A percentile compares a stretch with the other conserved stretches of the same genome.
phyloP scores from a whole-genome alignment of 805 yeast genomes.

The Kodamaea fukazawae region DNA sequence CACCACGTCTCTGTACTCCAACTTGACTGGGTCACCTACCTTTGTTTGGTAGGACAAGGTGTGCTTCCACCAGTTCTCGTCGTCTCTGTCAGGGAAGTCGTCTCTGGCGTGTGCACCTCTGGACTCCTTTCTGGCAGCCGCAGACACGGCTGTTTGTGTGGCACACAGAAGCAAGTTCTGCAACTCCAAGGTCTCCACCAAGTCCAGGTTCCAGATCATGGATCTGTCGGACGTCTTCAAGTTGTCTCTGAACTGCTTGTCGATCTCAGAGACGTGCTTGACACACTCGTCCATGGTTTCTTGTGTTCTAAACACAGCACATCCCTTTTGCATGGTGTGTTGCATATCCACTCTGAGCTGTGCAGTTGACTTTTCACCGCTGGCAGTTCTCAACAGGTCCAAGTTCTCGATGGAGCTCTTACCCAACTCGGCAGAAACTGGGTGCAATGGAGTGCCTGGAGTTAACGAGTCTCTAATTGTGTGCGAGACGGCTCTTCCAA shows the following conservation, averaged over 20 bases:
- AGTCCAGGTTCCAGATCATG: slow-evolving; percentile 98
- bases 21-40: slow-evolving; percentile 65
- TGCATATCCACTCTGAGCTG: slow-evolving; percentile 90
- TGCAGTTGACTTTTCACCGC: slow-evolving; percentile 81
- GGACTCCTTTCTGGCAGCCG: slow-evolving; percentile 93
- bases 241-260: slow-evolving; percentile 59
- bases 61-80: slow-evolving; percentile 96
- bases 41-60: slow-evolving; percentile 84
- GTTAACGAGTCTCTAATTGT: slow-evolving; percentile 80
- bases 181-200: slow-evolving; percentile 92
- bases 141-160: slow-evolving; percentile 89
- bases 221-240: slow-evolving; percentile 91
- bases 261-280: slow-evolving; percentile 67
- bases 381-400: slow-evolving; percentile 81
- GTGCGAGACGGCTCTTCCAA: slow-evolving; percentile 97
- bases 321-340: slow-evolving; percentile 92
- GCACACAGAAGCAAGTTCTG: slow-evolving; percentile 97
- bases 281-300: slow-evolving; percentile 92
- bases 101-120: slow-evolving; percentile 99
- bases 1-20: slow-evolving; percentile 85
- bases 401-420: slow-evolving; percentile 85
- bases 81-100: slow-evolving; percentile 95
- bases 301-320: slow-evolving; percentile 95
- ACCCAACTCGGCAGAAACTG: slow-evolving; percentile 83
- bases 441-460: slow-evolving; percentile 85